Evolutionary conservation across 495 filamentous ascomycete genomes (phyloP).

Genomic region (Immersiella caudata): DNA sequence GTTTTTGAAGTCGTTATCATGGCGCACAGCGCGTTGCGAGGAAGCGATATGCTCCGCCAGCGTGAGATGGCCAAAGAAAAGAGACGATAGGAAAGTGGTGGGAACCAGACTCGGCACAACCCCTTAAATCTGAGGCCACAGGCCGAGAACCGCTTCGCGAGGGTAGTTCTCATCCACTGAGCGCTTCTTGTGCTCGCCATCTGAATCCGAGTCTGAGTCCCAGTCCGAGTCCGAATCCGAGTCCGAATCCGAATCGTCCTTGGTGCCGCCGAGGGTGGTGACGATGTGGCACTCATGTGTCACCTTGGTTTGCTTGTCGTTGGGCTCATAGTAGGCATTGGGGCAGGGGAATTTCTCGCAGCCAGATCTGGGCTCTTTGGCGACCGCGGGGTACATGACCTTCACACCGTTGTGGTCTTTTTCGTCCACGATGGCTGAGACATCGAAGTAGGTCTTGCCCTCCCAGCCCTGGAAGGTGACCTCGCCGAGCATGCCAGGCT

Average conservation of each 20-base stretch:
- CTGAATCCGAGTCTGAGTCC: not conserved
- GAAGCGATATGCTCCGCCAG: not conserved
- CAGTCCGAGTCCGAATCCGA: not conserved
- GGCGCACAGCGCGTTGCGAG: not conserved
- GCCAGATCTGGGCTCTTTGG: conserved; percentile 40
- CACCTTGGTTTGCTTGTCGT: conserved; percentile 52
- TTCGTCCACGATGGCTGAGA: conserved; percentile 58
- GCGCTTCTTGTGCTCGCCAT: not conserved
- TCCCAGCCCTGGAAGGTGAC: conserved; percentile 49
- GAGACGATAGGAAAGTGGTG: not conserved
- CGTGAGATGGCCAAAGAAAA: not conserved
- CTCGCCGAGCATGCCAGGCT: conserved; percentile 57
- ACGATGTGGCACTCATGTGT: conserved; percentile 42
- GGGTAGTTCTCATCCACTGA: not conserved
- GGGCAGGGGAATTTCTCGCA: conserved; percentile 50
- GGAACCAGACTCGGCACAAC: not conserved
- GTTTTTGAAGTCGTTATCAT: not conserved
- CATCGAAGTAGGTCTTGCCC: conserved; percentile 53
- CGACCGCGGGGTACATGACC: conserved; percentile 45
- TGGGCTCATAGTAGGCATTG: conserved; percentile 52
- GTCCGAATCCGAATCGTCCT: not conserved
- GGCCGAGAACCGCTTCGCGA: not conserved
- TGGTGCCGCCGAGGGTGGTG: conserved; percentile 42
- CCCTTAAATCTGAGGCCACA: not conserved
- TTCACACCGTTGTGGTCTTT: conserved; percentile 49